Conservation (phyloP, 2,329 filamentous ascomycete genomes). For the Sporothrix variecibatus region DNA sequence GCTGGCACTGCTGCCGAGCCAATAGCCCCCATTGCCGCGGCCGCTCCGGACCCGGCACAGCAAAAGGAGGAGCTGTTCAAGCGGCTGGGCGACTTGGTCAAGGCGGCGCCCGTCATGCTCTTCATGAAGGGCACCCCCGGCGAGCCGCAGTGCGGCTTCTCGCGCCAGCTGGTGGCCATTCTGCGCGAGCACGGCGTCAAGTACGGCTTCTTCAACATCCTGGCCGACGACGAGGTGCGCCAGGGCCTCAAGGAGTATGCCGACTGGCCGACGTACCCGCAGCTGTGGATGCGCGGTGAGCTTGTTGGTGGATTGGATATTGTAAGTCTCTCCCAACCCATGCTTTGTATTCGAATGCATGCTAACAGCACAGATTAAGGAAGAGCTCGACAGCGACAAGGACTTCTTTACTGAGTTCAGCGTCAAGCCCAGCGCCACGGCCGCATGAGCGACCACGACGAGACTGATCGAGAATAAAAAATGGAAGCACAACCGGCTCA, state of each 20-base stretch:
- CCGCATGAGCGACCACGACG: background rate
- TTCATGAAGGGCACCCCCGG: slow-evolving; percentile 99
- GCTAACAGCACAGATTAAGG: slow-evolving; percentile 69
- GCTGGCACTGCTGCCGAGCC: slow-evolving; percentile 43
- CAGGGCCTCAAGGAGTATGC: slow-evolving; percentile 95
- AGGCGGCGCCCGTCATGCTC: slow-evolving; percentile 95
- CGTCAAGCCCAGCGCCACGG: slow-evolving; percentile 42
- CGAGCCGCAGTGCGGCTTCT: slow-evolving; percentile 94
- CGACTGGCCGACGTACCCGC: slow-evolving; percentile 98
- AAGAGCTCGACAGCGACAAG: slow-evolving; percentile 81
- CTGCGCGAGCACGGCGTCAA: slow-evolving; percentile 87
- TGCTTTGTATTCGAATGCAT: background rate
- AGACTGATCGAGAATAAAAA: background rate
- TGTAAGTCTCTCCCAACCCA: slow-evolving; percentile 55
- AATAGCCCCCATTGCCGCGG: slow-evolving; percentile 33
- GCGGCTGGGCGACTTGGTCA: slow-evolving; percentile 80
- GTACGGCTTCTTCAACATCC: slow-evolving; percentile 98
- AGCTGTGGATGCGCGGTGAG: slow-evolving; percentile 89
- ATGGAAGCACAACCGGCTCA: background rate
- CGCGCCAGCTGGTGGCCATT: slow-evolving; percentile 81
- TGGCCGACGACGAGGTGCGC: slow-evolving; percentile 94
- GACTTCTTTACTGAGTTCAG: slow-evolving; percentile 80
- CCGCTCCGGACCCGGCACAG: slow-evolving; percentile 53
- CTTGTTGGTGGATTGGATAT: slow-evolving; percentile 94
- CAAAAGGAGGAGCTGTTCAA: slow-evolving; percentile 83